Base-by-base conservation (phyloP, 345 rosid species). In the Pistacia atlantica region DNA sequence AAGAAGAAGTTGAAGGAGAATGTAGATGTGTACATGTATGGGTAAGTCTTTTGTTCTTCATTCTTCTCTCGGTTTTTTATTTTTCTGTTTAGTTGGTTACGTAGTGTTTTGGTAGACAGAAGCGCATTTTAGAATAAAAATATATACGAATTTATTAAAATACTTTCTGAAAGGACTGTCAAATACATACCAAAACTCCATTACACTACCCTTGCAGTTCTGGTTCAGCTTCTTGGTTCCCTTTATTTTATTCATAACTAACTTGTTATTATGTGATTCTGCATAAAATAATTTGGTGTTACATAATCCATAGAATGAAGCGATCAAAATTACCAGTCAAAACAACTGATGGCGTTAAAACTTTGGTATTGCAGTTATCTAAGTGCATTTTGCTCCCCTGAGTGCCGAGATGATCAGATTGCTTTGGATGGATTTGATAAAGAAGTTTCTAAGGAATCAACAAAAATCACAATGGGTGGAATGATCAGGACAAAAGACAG, bases 351-450 rank as follows among this genome's bases (percentile, higher is more conserved):
- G 38, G 8, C 13, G 42, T 37, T 14, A 16, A 38, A 38, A 69
- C 8, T 48, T 18, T 56, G 13, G n/a, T 28, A 18, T 45, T 65
- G 75, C 80, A 84, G 87, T n/a, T 62, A 67, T 79, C 71, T 79
- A 33, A 31, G 68, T 14, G 79, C 82, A 46, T 62, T 84, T 69
- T 87, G 86, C 81, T 80, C 81, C 11, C 48, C 25, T 37, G 68
- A 80, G 11, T 79, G 86, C 71, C 69, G 75, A 13, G 68, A 75
- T 8, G 64, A 77, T 70, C 64, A 70, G 79, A 75, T 84, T 20
- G 81, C 17, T 58, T 46, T 83, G 77, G 86, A 84, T 45, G 81
- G 81, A 16, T 81, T 80, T 52, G 76, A 73, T 11, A 11, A 57
- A 64, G 46, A 65, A 1, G 37, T 69, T 33, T 31, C 65, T 8